Evolutionary conservation across 1,284 basidiomycete species (phyloP), one percentile per base, ranked within the genome.

Genomic region (Xerocomus minutiporus): DNA sequence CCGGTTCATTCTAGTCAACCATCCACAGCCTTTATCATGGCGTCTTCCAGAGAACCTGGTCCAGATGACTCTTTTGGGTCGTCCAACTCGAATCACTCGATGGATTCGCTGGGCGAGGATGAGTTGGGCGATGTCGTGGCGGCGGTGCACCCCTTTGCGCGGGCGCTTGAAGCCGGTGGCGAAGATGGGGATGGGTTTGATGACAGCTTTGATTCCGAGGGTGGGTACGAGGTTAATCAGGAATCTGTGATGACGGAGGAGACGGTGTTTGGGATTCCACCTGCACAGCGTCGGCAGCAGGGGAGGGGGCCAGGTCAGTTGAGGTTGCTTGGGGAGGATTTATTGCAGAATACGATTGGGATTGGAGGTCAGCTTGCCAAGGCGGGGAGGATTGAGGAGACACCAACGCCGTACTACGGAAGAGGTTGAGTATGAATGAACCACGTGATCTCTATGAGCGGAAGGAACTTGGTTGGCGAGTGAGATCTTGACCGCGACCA

Each of bases 201-300:
- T 34, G 80, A 79, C 48, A 70, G 69, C 20, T 68, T 68, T 49
- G 81, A 83, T 61, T 78, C 77, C 29, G 66, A 69, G 40, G 64
- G 63, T 28, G 62, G 56, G 47, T 60, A 56, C 28, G 60, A 54
- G 9, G 59, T 4, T 3, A 46, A 46, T 34, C 51, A 58, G 13
- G 57, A 46, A 2, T 46, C 28, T 0, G 66, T 64, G 20, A 65
- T 61, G 25, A 70, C 70, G 35, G 76, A 83, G 58, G 86, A 88
- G 65, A 88, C 86, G 11, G 68, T 88, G 50, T 88, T 88, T 68
- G 86, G 86, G 12, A 78, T 81, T 20, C 77, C 77, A 3, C 79
- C 80, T 40, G 76, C 73, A 17, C 76, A 79, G 59, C 69, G 79
- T 42, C 58, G 65, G 45, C 45, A 67, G 57, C 51, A 49, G 52